These are phyloP conservation scores for Lentinula lateritia DNA, from an alignment of 768 basidiomycete species.

Conservation along the genomic window DNA sequence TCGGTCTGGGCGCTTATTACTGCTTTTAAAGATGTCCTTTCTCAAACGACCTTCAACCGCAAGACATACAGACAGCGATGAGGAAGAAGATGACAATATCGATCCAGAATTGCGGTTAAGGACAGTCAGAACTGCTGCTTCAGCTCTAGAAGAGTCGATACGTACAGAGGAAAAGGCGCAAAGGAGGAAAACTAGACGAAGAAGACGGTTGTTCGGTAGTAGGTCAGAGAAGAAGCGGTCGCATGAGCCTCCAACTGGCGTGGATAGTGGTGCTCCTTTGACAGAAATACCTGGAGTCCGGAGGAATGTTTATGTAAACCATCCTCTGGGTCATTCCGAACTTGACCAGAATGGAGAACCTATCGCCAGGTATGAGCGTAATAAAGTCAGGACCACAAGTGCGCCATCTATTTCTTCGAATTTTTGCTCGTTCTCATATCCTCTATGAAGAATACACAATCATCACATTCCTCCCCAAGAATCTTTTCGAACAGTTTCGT, in stretches of 20 bases:
- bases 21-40: conserved; percentile 23
- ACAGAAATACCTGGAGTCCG: conserved; percentile 45
- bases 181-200: conserved; percentile 49
- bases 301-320: conserved; percentile 80
- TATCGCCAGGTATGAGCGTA: conserved; percentile 71
- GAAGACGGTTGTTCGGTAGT: conserved; percentile 55
- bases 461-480: conserved; percentile 88
- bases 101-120: conserved; percentile 86
- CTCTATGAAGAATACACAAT: conserved; percentile 73
- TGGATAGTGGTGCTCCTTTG: conserved; percentile 23
- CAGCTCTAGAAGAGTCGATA: conserved; percentile 83
- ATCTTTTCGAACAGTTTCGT: conserved; percentile 91
- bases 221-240: conserved; percentile 41
- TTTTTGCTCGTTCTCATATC: not conserved
- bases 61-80: conserved; percentile 43
- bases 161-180: conserved; percentile 69
- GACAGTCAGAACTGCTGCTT: conserved; percentile 90
- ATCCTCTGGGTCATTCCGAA: conserved; percentile 58
- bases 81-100: conserved; percentile 63
- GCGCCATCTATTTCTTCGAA: conserved; percentile 26
- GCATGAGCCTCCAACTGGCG: conserved; percentile 15
- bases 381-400: conserved; percentile 95
- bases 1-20: conserved; percentile 3
- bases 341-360: conserved; percentile 74
- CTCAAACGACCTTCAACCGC: conserved; percentile 32